Conservation (phyloP, 2,329 filamentous ascomycete species). For the Plenodomus lindquistii region DNA sequence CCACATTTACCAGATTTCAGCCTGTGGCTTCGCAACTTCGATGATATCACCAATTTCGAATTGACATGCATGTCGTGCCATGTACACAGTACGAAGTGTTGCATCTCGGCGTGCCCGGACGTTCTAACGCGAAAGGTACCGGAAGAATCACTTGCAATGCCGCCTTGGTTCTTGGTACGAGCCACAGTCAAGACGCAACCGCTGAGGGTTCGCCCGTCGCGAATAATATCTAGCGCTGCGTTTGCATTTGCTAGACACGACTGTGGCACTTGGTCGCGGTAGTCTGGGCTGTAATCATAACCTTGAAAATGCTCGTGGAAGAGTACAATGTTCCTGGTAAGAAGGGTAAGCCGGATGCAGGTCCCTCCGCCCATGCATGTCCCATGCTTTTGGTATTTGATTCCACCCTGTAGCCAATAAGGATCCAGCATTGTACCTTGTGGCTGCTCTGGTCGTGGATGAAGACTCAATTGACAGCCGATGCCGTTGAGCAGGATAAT, state of each 20-base stretch:
- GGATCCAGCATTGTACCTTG: constrained; percentile 7
- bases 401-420: constrained; percentile 12
- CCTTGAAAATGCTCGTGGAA: background rate
- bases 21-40: background rate
- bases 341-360: constrained; percentile 19
- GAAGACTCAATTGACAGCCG: constrained; percentile 12
- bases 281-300: background rate
- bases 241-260: constrained; percentile 2
- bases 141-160: constrained; percentile 4
- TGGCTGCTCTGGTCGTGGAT: constrained; percentile 22
- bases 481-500: constrained; percentile 19
- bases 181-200: background rate
- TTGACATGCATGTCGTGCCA: background rate
- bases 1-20: background rate
- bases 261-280: background rate
- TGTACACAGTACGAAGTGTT: background rate
- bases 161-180: background rate
- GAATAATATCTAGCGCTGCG: background rate
- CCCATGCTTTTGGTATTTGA: constrained; percentile 10
- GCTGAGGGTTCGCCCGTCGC: constrained; percentile 5
- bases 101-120: constrained; percentile 13
- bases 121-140: constrained; percentile 9
- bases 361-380: constrained; percentile 18
- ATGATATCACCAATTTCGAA: background rate
- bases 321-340: constrained; percentile 3